phyloP scores from a whole-genome alignment of 2,329 filamentous ascomycete species.

The Epicoccum nigrum region DNA sequence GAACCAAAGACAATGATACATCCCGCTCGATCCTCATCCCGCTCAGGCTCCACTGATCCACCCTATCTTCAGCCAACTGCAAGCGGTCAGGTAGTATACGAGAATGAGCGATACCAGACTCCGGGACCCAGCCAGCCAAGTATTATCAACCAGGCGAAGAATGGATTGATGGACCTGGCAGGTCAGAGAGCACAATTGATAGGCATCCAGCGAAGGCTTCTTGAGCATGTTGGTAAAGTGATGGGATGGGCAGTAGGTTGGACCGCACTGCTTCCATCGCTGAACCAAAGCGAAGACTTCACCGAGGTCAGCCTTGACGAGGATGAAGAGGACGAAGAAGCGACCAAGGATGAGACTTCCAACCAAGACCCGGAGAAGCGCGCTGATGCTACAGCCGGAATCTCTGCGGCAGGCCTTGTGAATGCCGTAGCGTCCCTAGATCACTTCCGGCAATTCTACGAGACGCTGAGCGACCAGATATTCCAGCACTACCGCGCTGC shows the following conservation, averaged over 20 bases:
- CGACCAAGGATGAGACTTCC: background rate
- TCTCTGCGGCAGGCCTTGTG: conserved; percentile 39
- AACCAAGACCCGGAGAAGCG: conserved; percentile 9
- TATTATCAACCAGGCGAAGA: conserved; percentile 40
- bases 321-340: conserved; percentile 19
- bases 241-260: conserved; percentile 80
- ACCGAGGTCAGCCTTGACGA: conserved; percentile 48
- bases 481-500: conserved; percentile 83
- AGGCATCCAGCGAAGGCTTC: conserved; percentile 76
- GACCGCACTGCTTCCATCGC: conserved; percentile 52
- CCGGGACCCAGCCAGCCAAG: conserved; percentile 30
- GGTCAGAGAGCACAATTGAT: conserved; percentile 83
- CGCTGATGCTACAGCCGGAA: conserved; percentile 31
- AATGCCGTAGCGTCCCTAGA: conserved; percentile 45
- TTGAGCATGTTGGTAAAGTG: conserved; percentile 75
- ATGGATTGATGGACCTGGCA: conserved; percentile 80
- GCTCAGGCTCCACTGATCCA: conserved; percentile 36
- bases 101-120: conserved; percentile 47
- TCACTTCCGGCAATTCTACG: conserved; percentile 50
- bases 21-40: conserved; percentile 67
- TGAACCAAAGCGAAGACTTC: conserved; percentile 36
- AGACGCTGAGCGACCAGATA: conserved; percentile 79
- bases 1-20: conserved; percentile 76
- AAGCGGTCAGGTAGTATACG: conserved; percentile 45
- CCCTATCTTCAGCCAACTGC: conserved; percentile 40